Conservation (phyloP, 1,284 basidiomycete species). For the Microbotryum intermedium region DNA sequence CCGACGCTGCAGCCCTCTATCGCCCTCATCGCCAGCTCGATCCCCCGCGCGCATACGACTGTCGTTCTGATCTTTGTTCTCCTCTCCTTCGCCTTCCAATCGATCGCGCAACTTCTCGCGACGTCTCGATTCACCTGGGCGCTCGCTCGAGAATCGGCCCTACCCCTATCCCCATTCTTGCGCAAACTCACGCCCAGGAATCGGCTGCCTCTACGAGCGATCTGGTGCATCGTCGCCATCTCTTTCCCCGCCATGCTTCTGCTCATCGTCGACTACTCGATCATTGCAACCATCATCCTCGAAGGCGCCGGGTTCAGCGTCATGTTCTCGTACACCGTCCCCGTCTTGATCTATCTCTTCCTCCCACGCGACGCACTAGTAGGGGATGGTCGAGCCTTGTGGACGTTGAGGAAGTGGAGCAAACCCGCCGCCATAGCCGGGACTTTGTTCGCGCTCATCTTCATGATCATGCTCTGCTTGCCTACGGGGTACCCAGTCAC, state of each 20-base stretch:
- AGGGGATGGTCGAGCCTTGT: constrained; percentile 30
- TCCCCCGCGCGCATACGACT: constrained; percentile 15
- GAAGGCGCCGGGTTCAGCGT: constrained; percentile 28
- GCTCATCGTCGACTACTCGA: constrained; percentile 22
- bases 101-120: constrained; percentile 32
- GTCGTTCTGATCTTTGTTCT: constrained; percentile 29
- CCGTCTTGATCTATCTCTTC: constrained; percentile 27
- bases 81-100: constrained; percentile 29
- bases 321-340: constrained; percentile 24
- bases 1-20: constrained; percentile 19
- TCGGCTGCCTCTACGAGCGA: constrained; percentile 27
- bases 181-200: constrained; percentile 16
- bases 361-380: constrained; percentile 24
- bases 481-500: constrained; percentile 32
- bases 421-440: constrained; percentile 9
- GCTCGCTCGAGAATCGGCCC: constrained; percentile 31
- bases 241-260: constrained; percentile 23
- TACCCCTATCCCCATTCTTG: constrained; percentile 31
- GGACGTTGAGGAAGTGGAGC: constrained; percentile 29
- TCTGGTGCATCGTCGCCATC: constrained; percentile 28
- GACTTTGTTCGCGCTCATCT: constrained; percentile 18
- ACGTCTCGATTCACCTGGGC: constrained; percentile 35
- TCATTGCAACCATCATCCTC: constrained; percentile 30
- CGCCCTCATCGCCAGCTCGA: constrained; percentile 22
- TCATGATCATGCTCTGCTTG: constrained; percentile 29